Base-by-base conservation (phyloP, 2,329 filamentous ascomycete species). In the Fusarium decemcellulare region DNA sequence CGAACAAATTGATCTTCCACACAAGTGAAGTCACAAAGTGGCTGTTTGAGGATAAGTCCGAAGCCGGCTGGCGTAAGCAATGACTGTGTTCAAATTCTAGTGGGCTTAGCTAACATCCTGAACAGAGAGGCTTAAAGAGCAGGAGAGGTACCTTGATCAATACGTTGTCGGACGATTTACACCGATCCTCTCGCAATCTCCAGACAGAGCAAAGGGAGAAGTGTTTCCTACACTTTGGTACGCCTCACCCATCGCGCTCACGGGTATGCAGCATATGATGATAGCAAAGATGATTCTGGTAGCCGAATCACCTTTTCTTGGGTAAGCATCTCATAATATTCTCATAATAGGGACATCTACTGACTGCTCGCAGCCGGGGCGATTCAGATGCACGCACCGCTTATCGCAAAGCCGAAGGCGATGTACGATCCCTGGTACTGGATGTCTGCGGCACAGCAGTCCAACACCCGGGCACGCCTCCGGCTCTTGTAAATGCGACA, bases 261-360 rank as follows among this genome's bases (percentile, higher is more conserved):
- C 69, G 0, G 71, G 65, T 0, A 73, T 73, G 68, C 71, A 73
- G 6, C 71, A 73, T 6, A 59, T 72, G 44, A 73, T 73, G 71
- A 53, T 73, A 4, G 71, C 71, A 6, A 73, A 72, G 10, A 73
- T 73, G 71, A 73, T 73, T 0, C 8, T 73, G 0, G 59, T 64
- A 0, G 71, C 68, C 4, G 71, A 73, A 18, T 72, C 68, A 0
- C 71, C 71, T 1, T 61, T 73, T 1, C 56, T 73, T 1, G 66
- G 61, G 71, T 68, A 53, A 27, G 47, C 0, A 0, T 2, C 9
- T 2, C 11, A 1, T 9, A 2, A 8, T 5, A 1, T 3, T 0
- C 1, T 0, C 0, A 2, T 5, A 8, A 1, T 6, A 3, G 0
- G 3, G 7, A 0, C 3, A 8, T 14, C 1, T 4, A 2, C 53